Evolutionary conservation across 2,329 filamentous ascomycete genomes (phyloP).

Genomic region (Plectosphaerella plurivora): DNA sequence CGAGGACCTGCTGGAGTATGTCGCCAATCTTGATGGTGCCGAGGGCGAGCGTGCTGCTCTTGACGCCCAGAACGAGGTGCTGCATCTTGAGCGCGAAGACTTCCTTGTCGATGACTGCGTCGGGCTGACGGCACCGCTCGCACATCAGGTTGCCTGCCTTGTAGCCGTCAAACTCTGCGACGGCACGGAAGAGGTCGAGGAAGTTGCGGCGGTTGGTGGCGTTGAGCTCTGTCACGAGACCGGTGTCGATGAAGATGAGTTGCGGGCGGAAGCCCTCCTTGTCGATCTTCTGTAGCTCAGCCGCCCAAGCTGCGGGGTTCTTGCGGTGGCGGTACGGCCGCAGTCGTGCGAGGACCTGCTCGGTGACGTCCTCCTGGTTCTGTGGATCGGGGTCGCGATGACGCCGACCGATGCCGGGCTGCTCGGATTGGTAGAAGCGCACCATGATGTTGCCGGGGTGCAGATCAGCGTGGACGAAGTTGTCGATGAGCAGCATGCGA

Average conservation of each 20-base stretch:
- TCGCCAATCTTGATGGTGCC: slow-evolving; percentile 96
- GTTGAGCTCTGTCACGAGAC: slow-evolving; percentile 91
- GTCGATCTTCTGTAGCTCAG: slow-evolving; percentile 72
- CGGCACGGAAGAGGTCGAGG: slow-evolving; percentile 88
- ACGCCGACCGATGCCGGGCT: slow-evolving; percentile 53
- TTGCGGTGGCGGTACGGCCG: slow-evolving; percentile 63
- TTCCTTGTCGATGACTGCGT: slow-evolving; percentile 82
- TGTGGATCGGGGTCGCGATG: slow-evolving; percentile 25
- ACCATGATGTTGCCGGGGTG: slow-evolving; percentile 99
- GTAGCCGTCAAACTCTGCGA: slow-evolving; percentile 96
- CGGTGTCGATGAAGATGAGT: slow-evolving; percentile 95
- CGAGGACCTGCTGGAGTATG: slow-evolving; percentile 82
- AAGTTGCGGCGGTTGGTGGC: slow-evolving; percentile 84
- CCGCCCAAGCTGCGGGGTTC: slow-evolving; percentile 66
- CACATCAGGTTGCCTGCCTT: slow-evolving; percentile 95
- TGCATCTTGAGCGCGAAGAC: slow-evolving; percentile 96
- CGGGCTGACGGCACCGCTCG: slow-evolving; percentile 86
- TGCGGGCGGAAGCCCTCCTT: slow-evolving; percentile 87
- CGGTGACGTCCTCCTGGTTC: slow-evolving; percentile 70
- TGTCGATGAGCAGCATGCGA: slow-evolving; percentile 94
- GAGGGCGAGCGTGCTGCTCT: slow-evolving; percentile 83
- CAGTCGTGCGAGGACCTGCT: slow-evolving; percentile 77
- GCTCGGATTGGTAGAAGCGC: slow-evolving; percentile 84
- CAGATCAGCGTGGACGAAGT: slow-evolving; percentile 94
- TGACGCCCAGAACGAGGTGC: slow-evolving; percentile 86